Conservation (phyloP, 73 alveolate genomes). For the Tetrahymena elliotti region DNA sequence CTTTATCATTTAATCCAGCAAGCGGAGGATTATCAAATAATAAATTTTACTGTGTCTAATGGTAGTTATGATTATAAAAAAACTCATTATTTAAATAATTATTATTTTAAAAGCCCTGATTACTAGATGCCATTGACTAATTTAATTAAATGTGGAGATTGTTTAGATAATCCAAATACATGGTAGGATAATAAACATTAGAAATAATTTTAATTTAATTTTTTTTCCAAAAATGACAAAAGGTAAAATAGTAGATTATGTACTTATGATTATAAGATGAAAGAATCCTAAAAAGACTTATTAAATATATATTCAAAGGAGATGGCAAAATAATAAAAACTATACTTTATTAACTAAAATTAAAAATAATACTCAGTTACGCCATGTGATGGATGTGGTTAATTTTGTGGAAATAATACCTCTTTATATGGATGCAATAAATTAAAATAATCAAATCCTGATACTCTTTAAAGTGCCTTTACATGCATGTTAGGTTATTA, state of each 20-base stretch:
- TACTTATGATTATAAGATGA: background rate
- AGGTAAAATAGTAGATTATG: background rate
- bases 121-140: background rate
- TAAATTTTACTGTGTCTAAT: background rate
- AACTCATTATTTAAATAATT: background rate
- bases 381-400: background rate
- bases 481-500: background rate
- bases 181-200: background rate
- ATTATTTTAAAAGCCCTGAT: background rate
- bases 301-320: background rate
- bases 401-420: background rate
- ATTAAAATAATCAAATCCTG: background rate
- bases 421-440: background rate
- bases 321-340: background rate
- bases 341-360: background rate
- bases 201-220: background rate
- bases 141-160: background rate
- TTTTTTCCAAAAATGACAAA: background rate
- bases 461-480: background rate
- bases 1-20: background rate
- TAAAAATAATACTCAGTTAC: background rate
- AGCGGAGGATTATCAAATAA: background rate
- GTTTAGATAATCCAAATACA: background rate
- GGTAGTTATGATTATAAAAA: background rate
- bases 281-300: background rate